Evolutionary conservation across 2,329 filamentous ascomycete genomes (phyloP).

Genomic region (Fusarium hainanense): DNA sequence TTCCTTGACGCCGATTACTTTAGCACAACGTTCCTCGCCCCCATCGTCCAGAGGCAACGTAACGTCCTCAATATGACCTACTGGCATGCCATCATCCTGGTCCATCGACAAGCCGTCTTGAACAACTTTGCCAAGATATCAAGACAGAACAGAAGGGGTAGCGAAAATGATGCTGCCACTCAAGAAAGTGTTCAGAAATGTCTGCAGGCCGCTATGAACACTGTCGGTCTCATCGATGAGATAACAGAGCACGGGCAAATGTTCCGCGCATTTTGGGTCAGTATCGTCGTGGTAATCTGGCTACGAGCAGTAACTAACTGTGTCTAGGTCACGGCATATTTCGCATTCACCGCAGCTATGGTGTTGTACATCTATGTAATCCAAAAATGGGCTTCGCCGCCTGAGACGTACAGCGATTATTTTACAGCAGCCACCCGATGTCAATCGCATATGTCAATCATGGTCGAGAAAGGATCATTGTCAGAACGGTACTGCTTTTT

Average conservation of each 20-base stretch:
- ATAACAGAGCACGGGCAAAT: constrained; percentile 41
- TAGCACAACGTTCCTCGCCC: constrained; percentile 49
- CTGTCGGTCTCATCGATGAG: constrained; percentile 36
- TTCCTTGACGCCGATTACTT: constrained; percentile 55
- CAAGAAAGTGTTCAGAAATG: constrained; percentile 40
- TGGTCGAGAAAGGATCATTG: constrained; percentile 40
- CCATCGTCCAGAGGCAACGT: constrained; percentile 55
- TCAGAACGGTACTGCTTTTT: constrained; percentile 42
- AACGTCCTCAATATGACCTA: constrained; percentile 57
- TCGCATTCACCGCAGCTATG: constrained; percentile 43
- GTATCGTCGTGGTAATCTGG: neutral
- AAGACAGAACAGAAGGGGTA: neutral
- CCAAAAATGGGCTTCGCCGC: constrained; percentile 38
- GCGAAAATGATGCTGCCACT: constrained; percentile 11
- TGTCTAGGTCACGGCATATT: constrained; percentile 40
- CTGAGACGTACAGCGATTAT: constrained; percentile 34
- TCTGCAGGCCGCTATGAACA: constrained; percentile 38
- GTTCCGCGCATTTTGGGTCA: constrained; percentile 42
- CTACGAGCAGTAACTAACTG: constrained; percentile 1
- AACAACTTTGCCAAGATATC: constrained; percentile 49
- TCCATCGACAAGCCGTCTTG: constrained; percentile 52
- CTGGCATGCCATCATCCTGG: constrained; percentile 57
- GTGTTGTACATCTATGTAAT: constrained; percentile 45
- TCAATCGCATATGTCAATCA: constrained; percentile 39
- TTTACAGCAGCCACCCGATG: constrained; percentile 37